These are phyloP conservation scores for Fusarium tricinctum DNA, from an alignment of 2,329 filamentous ascomycete genomes.

Conservation along the genomic window DNA sequence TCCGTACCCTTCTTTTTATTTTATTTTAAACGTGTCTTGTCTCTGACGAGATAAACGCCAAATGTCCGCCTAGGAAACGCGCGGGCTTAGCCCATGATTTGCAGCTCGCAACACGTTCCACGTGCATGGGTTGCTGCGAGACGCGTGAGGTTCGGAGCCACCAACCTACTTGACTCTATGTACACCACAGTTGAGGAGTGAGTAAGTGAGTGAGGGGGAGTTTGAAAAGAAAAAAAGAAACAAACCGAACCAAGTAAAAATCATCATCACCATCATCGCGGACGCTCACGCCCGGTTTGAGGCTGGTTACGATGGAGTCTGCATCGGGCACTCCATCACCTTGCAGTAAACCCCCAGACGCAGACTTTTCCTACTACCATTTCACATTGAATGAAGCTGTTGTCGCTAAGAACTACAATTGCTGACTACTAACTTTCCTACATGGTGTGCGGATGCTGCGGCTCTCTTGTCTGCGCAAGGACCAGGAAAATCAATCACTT, in stretches of 20 bases:
- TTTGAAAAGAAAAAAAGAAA: background rate
- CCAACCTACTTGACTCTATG: background rate
- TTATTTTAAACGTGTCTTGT: slow-evolving; percentile 41
- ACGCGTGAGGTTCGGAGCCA: slow-evolving; percentile 46
- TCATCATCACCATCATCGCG: slow-evolving; percentile 2
- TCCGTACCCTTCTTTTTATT: slow-evolving; percentile 33
- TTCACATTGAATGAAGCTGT: slow-evolving; percentile 43
- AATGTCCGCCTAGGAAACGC: slow-evolving; percentile 38
- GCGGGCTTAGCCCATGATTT: slow-evolving; percentile 44
- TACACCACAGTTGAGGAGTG: slow-evolving; percentile 34
- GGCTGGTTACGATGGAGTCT: slow-evolving; percentile 43
- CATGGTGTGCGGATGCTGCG: slow-evolving; percentile 30
- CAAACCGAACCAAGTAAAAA: slow-evolving; percentile 23
- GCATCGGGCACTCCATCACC: slow-evolving; percentile 37
- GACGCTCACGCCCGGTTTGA: slow-evolving; percentile 28
- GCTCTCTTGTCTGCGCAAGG: slow-evolving; percentile 36
- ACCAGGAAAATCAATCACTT: slow-evolving; percentile 38
- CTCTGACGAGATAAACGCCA: slow-evolving; percentile 39
- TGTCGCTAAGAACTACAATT: slow-evolving; percentile 20
- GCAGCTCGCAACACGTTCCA: slow-evolving; percentile 47
- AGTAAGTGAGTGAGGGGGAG: slow-evolving; percentile 24
- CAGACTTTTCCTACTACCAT: slow-evolving; percentile 36
- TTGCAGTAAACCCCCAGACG: slow-evolving; percentile 26
- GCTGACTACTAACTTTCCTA: slow-evolving; percentile 25
- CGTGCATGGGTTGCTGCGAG: slow-evolving; percentile 50